phyloP scores from a whole-genome alignment of 371 early-diverging fungal species.

The Zopfochytrium polystomum region DNA sequence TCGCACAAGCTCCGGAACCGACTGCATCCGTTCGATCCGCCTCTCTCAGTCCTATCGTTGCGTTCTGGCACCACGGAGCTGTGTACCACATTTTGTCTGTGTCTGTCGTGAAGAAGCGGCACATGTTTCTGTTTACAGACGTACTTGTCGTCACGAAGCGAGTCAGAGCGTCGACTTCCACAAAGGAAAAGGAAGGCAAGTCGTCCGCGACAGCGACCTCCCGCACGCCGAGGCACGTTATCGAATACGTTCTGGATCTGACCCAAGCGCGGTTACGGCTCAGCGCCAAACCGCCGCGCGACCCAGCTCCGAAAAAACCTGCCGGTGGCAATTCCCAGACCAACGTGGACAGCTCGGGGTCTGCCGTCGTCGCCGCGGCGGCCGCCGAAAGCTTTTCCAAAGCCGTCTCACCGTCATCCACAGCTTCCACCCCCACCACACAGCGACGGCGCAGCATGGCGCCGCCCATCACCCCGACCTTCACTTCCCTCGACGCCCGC shows the following conservation, averaged over 20 bases:
- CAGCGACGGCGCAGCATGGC: not conserved
- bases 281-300: not conserved
- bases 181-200: not conserved
- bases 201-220: not conserved
- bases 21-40: not conserved
- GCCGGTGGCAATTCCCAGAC: not conserved
- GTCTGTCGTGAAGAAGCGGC: slow-evolving; percentile 68
- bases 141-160: slow-evolving; percentile 70
- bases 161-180: too few species aligned
- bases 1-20: not conserved
- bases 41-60: not conserved
- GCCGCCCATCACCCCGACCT: not conserved
- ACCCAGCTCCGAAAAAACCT: not conserved
- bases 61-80: not conserved
- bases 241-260: not conserved
- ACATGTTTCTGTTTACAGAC: slow-evolving; percentile 78
- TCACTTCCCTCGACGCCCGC: too few species aligned
- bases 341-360: not conserved
- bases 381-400: not conserved
- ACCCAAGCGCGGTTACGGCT: not conserved
- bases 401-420: not conserved
- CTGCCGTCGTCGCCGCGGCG: not conserved
- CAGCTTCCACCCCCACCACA: not conserved
- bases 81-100: not conserved
- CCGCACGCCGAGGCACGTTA: not conserved